Evolutionary conservation across 805 yeast species (phyloP), one percentile per base, ranked within the genome.

Genomic region (Monosporozyma siamensis): DNA sequence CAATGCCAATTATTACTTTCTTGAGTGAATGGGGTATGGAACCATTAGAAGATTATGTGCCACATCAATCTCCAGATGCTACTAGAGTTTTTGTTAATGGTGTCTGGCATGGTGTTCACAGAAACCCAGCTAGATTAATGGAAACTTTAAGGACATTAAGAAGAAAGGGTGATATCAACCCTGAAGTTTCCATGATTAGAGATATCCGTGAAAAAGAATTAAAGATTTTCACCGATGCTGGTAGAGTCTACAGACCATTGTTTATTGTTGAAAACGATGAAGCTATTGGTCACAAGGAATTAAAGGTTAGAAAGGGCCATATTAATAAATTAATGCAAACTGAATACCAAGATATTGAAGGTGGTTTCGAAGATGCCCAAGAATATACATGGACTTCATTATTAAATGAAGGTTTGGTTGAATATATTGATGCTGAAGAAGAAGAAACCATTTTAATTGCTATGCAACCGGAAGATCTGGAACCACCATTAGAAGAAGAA

Each of bases 1-100:
- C 96, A 32, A 95, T 87, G 61, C 96, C 97, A 27, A 90, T 92
- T 59, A 74, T 83, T 49, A 84, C 84, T 59, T 83, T 89, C 66
- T 73, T 92, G 67, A 95, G 90, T 65, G 98, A 92, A 69, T 92
- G 97, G 97, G 99, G 98, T 66, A 80, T 92, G 86, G 97, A 92
- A 67, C 95, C 97, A 14, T 72, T 92, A 54, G 95, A 92, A 60
- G 96, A 89, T 59, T 92, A 86, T 61, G 88, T 84, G 43, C 97
- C 98, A 26, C 87, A 86, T 47, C 86, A 86, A 50, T 80, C 87
- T 42, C 89, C 90, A 35, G 86, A 84, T 59, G 86, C 95, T 26
- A 89, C 97, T 2, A 78, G 95, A 66, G 89, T 92, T 42, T 92
- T 92, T 62, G 94, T 92, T 42, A 92, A 92, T 60, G 99, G 99